A percentile compares a stretch with the other conserved stretches of the same genome.
phyloP scores from a whole-genome alignment of 2,329 filamentous ascomycete genomes.

The Aureobasidium subglaciale region DNA sequence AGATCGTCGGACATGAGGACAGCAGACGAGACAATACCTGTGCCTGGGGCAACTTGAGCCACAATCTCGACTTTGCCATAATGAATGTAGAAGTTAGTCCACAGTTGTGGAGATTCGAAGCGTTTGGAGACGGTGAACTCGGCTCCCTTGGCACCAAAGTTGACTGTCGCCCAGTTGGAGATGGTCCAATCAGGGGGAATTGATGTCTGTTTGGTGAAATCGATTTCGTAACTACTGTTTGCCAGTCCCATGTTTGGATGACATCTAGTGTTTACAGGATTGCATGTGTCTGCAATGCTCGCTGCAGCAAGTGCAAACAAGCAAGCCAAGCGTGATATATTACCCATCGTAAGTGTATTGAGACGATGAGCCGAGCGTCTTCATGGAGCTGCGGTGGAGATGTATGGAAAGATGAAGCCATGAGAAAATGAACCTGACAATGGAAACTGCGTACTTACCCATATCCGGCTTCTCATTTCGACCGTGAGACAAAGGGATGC shows the following conservation, averaged over 20 bases:
- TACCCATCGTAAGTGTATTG: background rate
- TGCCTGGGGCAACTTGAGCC: conserved; percentile 41
- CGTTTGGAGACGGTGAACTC: conserved; percentile 44
- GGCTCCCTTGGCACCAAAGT: conserved; percentile 38
- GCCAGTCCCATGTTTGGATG: conserved; percentile 19
- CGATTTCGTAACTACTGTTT: conserved; percentile 18
- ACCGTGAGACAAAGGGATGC: background rate
- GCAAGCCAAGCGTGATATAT: background rate
- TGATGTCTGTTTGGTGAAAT: conserved; percentile 19
- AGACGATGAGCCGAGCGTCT: background rate
- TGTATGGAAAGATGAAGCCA: background rate
- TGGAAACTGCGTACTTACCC: background rate
- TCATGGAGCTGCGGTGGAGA: background rate
- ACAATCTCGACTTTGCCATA: conserved; percentile 46
- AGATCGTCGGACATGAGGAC: conserved; percentile 46
- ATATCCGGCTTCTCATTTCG: conserved; percentile 2
- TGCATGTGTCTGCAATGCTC: conserved; percentile 15
- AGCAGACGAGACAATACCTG: conserved; percentile 44
- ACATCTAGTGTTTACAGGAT: conserved; percentile 17
- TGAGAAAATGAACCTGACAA: background rate
- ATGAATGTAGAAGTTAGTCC: conserved; percentile 43
- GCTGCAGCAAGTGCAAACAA: conserved; percentile 4
- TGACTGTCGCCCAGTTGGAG: conserved; percentile 31
- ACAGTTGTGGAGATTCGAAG: conserved; percentile 43
- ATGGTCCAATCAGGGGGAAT: conserved; percentile 22